Evolutionary conservation across 2,329 filamentous ascomycete species (phyloP).

Genomic region (Fusarium torulosum): DNA sequence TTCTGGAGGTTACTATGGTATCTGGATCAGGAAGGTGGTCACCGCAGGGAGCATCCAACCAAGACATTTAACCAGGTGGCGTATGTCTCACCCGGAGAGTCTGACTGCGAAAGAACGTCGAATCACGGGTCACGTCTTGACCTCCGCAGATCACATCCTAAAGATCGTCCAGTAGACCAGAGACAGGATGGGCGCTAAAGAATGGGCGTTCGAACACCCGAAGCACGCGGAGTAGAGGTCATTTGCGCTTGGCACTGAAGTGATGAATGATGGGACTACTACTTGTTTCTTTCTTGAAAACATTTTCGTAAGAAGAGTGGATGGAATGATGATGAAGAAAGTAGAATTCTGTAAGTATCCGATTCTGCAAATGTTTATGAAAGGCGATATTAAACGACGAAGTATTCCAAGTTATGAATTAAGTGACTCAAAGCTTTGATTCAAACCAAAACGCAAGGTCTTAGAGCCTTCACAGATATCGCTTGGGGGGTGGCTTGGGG

Average conservation of each 20-base stretch:
- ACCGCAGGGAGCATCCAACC: not conserved
- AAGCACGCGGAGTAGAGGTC: not conserved
- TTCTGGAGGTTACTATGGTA: not conserved
- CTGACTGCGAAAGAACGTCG: not conserved
- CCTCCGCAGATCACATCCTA: not conserved
- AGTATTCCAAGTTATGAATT: too few species aligned
- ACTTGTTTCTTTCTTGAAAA: too few species aligned
- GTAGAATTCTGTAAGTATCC: too few species aligned
- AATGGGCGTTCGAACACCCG: not conserved
- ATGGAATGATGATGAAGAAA: too few species aligned
- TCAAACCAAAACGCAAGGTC: too few species aligned
- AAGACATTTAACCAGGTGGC: conserved; percentile 27
- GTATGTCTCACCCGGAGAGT: conserved; percentile 16
- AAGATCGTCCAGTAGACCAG: not conserved
- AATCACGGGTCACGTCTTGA: not conserved
- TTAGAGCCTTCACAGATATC: too few species aligned
- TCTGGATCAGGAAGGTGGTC: conserved; percentile 23
- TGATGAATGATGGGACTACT: not conserved
- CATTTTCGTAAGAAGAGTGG: too few species aligned
- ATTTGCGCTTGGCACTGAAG: not conserved
- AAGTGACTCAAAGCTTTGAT: too few species aligned
- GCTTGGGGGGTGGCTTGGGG: too few species aligned
- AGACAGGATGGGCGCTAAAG: not conserved
- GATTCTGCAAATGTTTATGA: too few species aligned
- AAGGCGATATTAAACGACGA: too few species aligned